Conservation (phyloP, 352 stramenopile genomes). For the Blastocystis sp. region DNA sequence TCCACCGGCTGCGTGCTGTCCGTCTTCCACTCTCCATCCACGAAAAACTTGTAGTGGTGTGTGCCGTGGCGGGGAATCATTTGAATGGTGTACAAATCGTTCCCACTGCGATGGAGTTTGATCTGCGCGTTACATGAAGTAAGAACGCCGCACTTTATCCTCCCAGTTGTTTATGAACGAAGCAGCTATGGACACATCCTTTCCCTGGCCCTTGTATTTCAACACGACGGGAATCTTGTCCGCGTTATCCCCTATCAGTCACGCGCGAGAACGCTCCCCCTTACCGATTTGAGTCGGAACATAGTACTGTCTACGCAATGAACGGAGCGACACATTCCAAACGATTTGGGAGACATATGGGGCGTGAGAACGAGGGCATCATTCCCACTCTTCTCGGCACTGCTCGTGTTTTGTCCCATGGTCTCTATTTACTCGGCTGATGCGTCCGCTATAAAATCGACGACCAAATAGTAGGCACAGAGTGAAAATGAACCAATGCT, state of each 20-base stretch:
- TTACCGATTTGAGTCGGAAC: constrained; percentile 50
- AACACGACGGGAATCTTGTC: constrained; percentile 60
- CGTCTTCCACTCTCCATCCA: constrained; percentile 69
- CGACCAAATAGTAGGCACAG: neutral
- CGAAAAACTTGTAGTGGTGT: constrained; percentile 67
- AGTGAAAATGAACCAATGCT: neutral
- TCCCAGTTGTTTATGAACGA: constrained; percentile 65
- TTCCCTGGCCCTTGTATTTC: constrained; percentile 51
- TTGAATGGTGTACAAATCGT: constrained; percentile 70
- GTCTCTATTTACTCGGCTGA: neutral
- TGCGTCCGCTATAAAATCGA: neutral
- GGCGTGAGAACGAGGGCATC: constrained; percentile 48
- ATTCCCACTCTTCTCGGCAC: constrained; percentile 36
- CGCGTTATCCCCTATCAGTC: constrained; percentile 35
- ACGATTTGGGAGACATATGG: constrained; percentile 57
- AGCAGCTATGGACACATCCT: constrained; percentile 53
- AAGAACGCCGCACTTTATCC: constrained; percentile 23
- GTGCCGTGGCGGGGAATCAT: constrained; percentile 43
- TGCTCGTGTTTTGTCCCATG: constrained; percentile 67
- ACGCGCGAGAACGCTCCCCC: neutral
- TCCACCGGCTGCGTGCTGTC: constrained; percentile 20
- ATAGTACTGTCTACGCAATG: constrained; percentile 13
- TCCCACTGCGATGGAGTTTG: constrained; percentile 68
- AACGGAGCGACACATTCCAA: neutral
- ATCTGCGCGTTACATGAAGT: constrained; percentile 24